Percentiles rank a stretch among this genome's conserved stretches.
phyloP scores from a whole-genome alignment of 345 rosid genomes.

The Brassica rapa region DNA sequence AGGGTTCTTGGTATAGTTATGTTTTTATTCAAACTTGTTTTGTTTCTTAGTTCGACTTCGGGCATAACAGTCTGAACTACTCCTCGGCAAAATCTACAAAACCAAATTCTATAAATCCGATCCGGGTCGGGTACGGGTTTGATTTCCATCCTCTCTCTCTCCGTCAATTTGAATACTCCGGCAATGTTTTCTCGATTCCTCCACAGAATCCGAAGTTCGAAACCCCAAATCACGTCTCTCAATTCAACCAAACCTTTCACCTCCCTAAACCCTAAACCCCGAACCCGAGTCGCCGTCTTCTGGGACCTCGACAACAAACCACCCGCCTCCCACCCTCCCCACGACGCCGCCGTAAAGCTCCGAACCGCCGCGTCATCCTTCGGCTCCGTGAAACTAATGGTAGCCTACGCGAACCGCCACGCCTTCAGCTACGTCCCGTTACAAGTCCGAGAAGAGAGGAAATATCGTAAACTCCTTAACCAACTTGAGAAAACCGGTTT shows the following conservation, averaged over 20 bases:
- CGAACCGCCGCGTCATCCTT: conserved; percentile 61
- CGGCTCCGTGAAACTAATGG: conserved; percentile 61
- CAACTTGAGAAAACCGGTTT: conserved; percentile 64
- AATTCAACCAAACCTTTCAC: conserved; percentile 33
- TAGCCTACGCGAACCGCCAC: conserved; percentile 72
- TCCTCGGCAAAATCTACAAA: background rate
- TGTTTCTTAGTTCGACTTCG: background rate
- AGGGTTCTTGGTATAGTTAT: background rate
- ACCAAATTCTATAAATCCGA: background rate
- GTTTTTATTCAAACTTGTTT: background rate
- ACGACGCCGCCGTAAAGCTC: conserved; percentile 74
- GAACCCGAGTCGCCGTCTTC: conserved; percentile 60
- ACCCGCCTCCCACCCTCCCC: conserved; percentile 64
- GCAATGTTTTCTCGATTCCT: conserved; percentile 12
- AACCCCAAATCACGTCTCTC: conserved; percentile 28
- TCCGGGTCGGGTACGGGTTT: conserved; percentile 9
- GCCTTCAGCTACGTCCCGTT: conserved; percentile 63
- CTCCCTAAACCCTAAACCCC: conserved; percentile 38
- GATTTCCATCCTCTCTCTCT: background rate
- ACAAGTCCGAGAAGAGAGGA: conserved; percentile 59
- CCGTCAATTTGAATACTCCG: background rate
- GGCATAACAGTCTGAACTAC: background rate
- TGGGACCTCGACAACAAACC: conserved; percentile 93
- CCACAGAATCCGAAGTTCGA: conserved; percentile 4
- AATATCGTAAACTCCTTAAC: conserved; percentile 56